These are phyloP conservation scores for Penicillium salamii DNA, from an alignment of 495 filamentous ascomycete genomes.

Conservation along the genomic window DNA sequence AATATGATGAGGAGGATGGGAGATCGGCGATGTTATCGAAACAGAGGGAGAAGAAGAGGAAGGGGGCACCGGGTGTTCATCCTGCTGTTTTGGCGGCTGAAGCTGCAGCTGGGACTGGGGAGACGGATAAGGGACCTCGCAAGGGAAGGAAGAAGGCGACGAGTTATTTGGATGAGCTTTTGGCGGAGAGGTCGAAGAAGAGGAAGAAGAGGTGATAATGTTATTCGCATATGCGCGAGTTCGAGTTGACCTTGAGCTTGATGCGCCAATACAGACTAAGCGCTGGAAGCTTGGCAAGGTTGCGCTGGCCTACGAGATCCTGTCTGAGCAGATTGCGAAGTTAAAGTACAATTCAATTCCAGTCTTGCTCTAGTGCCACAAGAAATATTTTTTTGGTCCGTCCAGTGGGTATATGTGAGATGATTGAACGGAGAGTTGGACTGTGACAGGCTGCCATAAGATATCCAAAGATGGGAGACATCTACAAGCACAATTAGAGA, in stretches of 20 bases:
- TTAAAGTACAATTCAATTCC: constrained; percentile 22
- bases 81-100: constrained; percentile 1
- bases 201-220: constrained; percentile 50
- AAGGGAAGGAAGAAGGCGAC: constrained; percentile 40
- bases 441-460: constrained; percentile 9
- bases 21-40: constrained; percentile 54
- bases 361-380: constrained; percentile 21
- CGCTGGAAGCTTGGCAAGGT: too few relatives aligned
- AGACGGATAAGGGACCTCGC: background rate
- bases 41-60: constrained; percentile 32
- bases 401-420: constrained; percentile 38
- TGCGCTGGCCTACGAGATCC: too few relatives aligned
- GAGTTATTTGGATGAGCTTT: constrained; percentile 51
- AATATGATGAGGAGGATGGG: constrained; percentile 61
- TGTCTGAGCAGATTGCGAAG: too few relatives aligned
- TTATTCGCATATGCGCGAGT: constrained; percentile 2
- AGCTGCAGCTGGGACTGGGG: constrained; percentile 3
- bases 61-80: constrained; percentile 1
- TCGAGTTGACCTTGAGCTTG: too few relatives aligned
- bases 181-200: constrained; percentile 50
- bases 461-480: constrained; percentile 20
- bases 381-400: constrained; percentile 21
- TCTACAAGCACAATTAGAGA: constrained; percentile 17
- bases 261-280: too few relatives aligned
- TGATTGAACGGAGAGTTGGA: constrained; percentile 17